These are phyloP conservation scores for Penicillium sp. DNA, from an alignment of 2,329 filamentous ascomycete genomes.

Conservation along the genomic window DNA sequence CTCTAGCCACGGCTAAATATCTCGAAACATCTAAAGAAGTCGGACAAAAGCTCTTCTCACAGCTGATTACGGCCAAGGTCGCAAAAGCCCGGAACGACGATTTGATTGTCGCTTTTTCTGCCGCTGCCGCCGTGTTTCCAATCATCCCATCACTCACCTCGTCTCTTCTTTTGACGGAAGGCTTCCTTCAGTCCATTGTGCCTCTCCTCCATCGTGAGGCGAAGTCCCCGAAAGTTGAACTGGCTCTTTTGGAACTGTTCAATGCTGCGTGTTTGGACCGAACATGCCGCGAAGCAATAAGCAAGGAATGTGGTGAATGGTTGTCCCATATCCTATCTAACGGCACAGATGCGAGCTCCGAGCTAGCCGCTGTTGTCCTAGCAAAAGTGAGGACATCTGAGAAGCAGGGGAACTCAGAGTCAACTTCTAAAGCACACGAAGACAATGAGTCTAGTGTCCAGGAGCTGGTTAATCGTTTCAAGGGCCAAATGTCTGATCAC, in stretches of 20 bases:
- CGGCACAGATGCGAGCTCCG: conserved; percentile 53
- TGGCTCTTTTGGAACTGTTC: conserved; percentile 80
- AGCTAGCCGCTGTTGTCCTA: conserved; percentile 66
- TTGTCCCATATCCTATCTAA: conserved; percentile 77
- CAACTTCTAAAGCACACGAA: conserved; percentile 31
- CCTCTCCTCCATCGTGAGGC: conserved; percentile 73
- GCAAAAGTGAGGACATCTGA: conserved; percentile 55
- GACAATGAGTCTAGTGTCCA: conserved; percentile 44
- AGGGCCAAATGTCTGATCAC: conserved; percentile 40
- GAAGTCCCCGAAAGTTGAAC: conserved; percentile 82
- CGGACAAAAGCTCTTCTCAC: conserved; percentile 65
- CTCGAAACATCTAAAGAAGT: conserved; percentile 71
- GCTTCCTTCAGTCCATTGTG: conserved; percentile 74
- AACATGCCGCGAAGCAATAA: conserved; percentile 75
- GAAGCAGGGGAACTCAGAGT: conserved; percentile 24
- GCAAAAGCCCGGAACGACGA: conserved; percentile 77
- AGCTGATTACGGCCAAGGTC: conserved; percentile 70
- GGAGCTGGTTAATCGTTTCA: conserved; percentile 54
- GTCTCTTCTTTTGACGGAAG: conserved; percentile 79
- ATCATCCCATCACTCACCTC: conserved; percentile 72
- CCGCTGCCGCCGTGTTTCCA: conserved; percentile 83
- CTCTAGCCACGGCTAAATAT: conserved; percentile 76
- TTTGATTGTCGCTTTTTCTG: conserved; percentile 86
- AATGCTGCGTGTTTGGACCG: conserved; percentile 87
- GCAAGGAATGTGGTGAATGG: conserved; percentile 82